phyloP scores from a whole-genome alignment of 1,139 yeast species.

The Debaryomycetaceae sp. region DNA sequence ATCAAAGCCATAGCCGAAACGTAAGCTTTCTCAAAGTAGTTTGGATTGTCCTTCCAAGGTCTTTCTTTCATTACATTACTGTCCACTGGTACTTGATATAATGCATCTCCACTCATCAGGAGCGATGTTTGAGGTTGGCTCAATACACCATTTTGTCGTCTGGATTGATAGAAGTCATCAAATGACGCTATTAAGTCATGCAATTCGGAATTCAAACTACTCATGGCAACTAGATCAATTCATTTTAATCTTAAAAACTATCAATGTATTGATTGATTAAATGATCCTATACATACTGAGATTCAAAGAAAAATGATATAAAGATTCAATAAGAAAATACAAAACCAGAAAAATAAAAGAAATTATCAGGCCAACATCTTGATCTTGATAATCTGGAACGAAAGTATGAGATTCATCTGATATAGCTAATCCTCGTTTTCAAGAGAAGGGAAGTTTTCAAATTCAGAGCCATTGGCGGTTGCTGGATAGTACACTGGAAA shows the following conservation, averaged over 20 bases:
- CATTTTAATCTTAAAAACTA: neutral
- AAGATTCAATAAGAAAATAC: neutral
- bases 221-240: neutral
- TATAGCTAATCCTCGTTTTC: neutral
- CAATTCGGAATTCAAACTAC: neutral
- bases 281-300: neutral
- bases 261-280: neutral
- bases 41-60: conserved; percentile 47
- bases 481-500: conserved; percentile 10
- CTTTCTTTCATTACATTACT: conserved; percentile 11
- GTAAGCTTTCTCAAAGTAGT: conserved; percentile 62
- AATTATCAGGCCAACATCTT: neutral
- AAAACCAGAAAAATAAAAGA: neutral
- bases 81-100: neutral
- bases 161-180: neutral
- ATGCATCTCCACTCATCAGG: neutral
- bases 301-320: neutral
- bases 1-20: conserved; percentile 73
- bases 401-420: neutral
- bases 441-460: conserved; percentile 1
- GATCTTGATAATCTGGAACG: neutral
- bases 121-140: neutral
- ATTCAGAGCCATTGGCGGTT: conserved; percentile 2
- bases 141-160: neutral
- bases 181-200: neutral